Evolutionary conservation across 2,329 filamentous ascomycete species (phyloP).

Genomic region (Neonectria sp.): DNA sequence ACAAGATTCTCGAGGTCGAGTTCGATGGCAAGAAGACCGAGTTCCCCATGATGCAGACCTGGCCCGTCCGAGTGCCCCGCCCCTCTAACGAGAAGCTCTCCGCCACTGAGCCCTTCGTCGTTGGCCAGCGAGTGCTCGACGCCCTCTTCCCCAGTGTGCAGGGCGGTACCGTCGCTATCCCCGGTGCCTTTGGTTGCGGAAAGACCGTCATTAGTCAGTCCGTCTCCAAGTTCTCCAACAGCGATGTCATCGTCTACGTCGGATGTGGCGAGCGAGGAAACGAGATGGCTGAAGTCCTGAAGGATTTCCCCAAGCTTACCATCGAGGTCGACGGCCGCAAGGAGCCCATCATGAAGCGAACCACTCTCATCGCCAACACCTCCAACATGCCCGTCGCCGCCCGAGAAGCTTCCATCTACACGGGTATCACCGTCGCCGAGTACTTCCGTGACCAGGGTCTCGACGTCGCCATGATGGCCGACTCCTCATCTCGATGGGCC

Average conservation of each 20-base stretch:
- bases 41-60: conserved; percentile 98
- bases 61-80: conserved; percentile 96
- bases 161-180: conserved; percentile 97
- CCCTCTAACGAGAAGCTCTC: conserved; percentile 93
- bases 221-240: conserved; percentile 99
- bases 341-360: conserved; percentile 99
- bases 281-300: conserved; percentile 99
- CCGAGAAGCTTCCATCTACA: conserved; percentile 99
- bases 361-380: conserved; percentile 97
- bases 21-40: conserved; percentile 97
- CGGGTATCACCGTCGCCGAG: conserved; percentile 92
- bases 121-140: conserved; percentile 96
- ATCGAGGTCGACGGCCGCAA: conserved; percentile 95
- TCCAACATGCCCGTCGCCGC: conserved; percentile 99
- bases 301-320: conserved; percentile 98
- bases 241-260: conserved; percentile 98
- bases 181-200: conserved; percentile 97
- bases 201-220: conserved; percentile 99
- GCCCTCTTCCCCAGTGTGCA: conserved; percentile 96
- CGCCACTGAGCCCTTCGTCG: conserved; percentile 91
- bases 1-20: conserved; percentile 95
- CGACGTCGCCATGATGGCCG: conserved; percentile 99
- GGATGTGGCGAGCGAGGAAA: conserved; percentile 94
- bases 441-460: conserved; percentile 99
- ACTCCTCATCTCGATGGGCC: conserved; percentile 98